Conservation (phyloP, 345 rosid genomes). For the Stellera chamaejasme region DNA sequence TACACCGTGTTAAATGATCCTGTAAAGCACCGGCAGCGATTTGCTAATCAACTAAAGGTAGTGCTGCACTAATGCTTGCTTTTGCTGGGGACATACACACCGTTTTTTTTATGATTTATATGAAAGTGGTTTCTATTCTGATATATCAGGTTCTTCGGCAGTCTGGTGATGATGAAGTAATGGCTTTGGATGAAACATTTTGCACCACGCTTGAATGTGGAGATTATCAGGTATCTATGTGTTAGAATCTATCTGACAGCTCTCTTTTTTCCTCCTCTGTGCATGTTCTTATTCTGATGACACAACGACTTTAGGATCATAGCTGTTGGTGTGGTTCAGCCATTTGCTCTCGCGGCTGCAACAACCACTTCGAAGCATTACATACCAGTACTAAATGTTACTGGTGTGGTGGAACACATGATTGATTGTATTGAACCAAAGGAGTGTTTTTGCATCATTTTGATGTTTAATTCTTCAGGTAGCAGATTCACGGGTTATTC, state of each 20-base stretch:
- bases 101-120: neutral
- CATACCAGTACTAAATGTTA: too few relatives aligned
- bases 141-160: conserved; percentile 64
- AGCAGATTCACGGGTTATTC: too few relatives aligned
- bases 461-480: too few relatives aligned
- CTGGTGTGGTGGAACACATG: too few relatives aligned
- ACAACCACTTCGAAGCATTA: too few relatives aligned
- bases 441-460: too few relatives aligned
- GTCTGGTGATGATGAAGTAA: conserved; percentile 97
- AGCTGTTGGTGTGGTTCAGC: too few relatives aligned
- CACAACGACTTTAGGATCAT: too few relatives aligned
- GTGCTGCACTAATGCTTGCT: neutral
- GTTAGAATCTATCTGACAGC: too few relatives aligned
- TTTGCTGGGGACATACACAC: neutral
- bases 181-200: conserved; percentile 92
- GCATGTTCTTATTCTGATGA: too few relatives aligned
- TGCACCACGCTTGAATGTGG: conserved; percentile 78
- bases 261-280: neutral
- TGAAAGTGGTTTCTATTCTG: neutral
- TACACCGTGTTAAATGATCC: conserved; percentile 98
- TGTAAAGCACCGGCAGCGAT: conserved; percentile 82
- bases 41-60: conserved; percentile 95
- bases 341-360: too few relatives aligned
- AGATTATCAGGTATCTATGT: conserved; percentile 66
- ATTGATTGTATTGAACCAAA: too few relatives aligned